phyloP scores from a whole-genome alignment of 225 moss, liverwort and hornwort genomes.

The Straminergon stramineum region DNA sequence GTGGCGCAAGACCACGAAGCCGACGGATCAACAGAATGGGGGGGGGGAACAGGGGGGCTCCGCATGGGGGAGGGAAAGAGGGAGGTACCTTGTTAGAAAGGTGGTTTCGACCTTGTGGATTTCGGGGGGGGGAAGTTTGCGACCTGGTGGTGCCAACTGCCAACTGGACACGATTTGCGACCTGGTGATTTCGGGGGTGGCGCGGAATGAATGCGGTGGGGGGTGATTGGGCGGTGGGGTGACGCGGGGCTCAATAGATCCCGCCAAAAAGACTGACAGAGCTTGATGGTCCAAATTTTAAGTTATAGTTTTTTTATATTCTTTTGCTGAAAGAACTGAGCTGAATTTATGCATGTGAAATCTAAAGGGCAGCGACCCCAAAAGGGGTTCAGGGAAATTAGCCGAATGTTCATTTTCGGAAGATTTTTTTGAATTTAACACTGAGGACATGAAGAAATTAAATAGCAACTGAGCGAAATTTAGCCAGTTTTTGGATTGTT shows the following conservation, averaged over 20 bases:
- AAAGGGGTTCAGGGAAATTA: too few species aligned
- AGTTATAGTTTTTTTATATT: background rate
- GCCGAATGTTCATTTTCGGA: too few species aligned
- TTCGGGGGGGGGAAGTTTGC: background rate
- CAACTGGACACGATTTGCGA: background rate
- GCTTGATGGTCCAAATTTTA: background rate
- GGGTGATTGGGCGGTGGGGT: background rate
- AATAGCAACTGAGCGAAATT: too few species aligned
- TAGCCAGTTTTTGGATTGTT: too few species aligned
- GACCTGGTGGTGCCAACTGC: background rate
- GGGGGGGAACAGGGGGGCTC: background rate
- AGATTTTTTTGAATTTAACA: too few species aligned
- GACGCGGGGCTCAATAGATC: background rate
- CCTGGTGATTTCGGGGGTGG: background rate
- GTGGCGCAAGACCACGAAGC: background rate
- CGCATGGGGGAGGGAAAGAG: background rate
- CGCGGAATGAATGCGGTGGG: background rate
- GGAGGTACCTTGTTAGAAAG: background rate
- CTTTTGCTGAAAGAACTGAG: background rate
- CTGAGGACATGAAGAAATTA: too few species aligned
- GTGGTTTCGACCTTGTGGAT: background rate
- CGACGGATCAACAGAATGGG: background rate
- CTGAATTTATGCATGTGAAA: background rate
- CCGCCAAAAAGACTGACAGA: background rate
- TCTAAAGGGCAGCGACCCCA: background rate